Evolutionary conservation across 1,284 basidiomycete genomes (phyloP), one percentile per base, ranked within the genome.

Genomic region (Tilletia walkeri): DNA sequence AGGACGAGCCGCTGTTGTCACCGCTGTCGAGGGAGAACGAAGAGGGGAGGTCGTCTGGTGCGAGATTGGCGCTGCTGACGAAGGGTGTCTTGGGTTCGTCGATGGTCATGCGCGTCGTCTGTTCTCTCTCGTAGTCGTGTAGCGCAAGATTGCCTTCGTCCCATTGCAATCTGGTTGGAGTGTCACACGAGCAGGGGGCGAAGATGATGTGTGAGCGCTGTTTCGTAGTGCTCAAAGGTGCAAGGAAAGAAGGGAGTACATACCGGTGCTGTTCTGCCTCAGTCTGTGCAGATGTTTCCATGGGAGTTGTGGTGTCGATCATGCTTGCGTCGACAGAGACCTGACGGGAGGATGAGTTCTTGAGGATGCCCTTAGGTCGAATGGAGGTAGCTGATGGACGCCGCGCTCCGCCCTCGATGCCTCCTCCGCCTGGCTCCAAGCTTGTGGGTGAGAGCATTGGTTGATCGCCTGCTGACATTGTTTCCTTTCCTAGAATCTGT

Each of bases 81-180:
- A 83, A 83, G 16, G 82, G 82, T 3, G 82, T 83, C 72, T 83
- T 83, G 67, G 82, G 82, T 72, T 83, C 82, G 65, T 83, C 82
- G 59, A 83, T 81, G 67, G 75, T 82, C 82, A 83, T 83, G n/a
- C 82, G 74, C 34, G 79, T 73, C 67, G 77, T 73, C 54, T 76
- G 74, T 48, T 82, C 80, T 16, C 78, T 73, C 65, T 82, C 76
- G 61, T 80, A 76, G 67, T 83, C 77, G 74, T 83, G 79, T 24
- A 81, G 70, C 34, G 80, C 76, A 47, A 83, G 72, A 63, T 83
- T 83, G 54, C 75, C 67, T 68, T 83, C 82, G 69, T 83, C 82
- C 82, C 82, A 83, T 39, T 79, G 78, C 30, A 83, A 73, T 45
- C 76, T 76, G 45, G 16, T 61, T 30, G 41, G 38, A 45, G 16